A percentile compares a stretch with the other conserved stretches of the same genome.
phyloP scores from a whole-genome alignment of 768 basidiomycete species.

The Mycena belliarum region DNA sequence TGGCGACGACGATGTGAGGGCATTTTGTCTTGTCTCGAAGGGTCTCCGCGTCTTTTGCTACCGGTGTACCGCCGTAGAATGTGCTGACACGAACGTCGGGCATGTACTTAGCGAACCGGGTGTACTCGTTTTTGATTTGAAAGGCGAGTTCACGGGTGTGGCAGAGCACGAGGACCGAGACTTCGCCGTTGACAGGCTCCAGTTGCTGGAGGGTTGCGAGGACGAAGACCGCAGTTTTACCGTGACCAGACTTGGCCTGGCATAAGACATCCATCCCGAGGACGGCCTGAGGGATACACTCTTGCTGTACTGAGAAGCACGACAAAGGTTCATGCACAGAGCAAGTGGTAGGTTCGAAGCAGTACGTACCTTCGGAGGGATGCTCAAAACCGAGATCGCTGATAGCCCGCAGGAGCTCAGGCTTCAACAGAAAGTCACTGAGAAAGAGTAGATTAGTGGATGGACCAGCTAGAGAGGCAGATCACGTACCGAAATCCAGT shows the following conservation, averaged over 20 bases:
- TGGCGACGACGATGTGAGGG: constrained; percentile 98
- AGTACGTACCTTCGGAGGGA: constrained; percentile 88
- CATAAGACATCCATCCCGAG: constrained; percentile 99
- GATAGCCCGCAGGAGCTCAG: constrained; percentile 94
- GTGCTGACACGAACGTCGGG: constrained; percentile 96
- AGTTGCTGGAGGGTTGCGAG: constrained; percentile 97
- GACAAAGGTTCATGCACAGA: neutral
- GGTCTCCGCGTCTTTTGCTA: constrained; percentile 89
- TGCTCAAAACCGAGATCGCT: constrained; percentile 99
- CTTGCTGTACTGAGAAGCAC: constrained; percentile 88
- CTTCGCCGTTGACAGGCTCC: constrained; percentile 97
- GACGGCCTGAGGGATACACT: constrained; percentile 99
- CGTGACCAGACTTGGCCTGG: constrained; percentile 98
- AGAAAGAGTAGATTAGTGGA: constrained; percentile 19
- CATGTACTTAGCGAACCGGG: constrained; percentile 99
- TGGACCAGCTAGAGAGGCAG: neutral
- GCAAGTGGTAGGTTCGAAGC: neutral
- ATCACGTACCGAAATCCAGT: constrained; percentile 89
- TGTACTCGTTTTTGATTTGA: constrained; percentile 99
- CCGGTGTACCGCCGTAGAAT: constrained; percentile 96
- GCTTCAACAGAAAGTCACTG: constrained; percentile 97
- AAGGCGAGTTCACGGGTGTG: constrained; percentile 99
- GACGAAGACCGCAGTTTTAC: constrained; percentile 99
- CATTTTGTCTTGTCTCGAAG: constrained; percentile 96
- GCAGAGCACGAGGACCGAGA: constrained; percentile 96